Evolutionary conservation across 768 basidiomycete genomes (phyloP).

Genomic region (Lentinula sp.): DNA sequence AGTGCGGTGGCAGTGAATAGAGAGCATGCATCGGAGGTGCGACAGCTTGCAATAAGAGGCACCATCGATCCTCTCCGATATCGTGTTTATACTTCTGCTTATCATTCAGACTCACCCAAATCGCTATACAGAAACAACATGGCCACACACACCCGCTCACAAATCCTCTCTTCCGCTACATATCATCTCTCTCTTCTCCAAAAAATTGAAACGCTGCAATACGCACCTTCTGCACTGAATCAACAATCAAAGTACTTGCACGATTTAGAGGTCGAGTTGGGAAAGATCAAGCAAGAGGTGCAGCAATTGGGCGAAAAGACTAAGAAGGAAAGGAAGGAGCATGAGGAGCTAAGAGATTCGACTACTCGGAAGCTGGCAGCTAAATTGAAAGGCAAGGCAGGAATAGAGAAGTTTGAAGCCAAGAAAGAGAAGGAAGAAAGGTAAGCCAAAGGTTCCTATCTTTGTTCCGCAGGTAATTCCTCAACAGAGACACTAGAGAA

Average conservation of each 20-base stretch:
- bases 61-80: background rate
- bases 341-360: conserved; percentile 34
- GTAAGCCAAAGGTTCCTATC: conserved; percentile 17
- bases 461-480: background rate
- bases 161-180: conserved; percentile 28
- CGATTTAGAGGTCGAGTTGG: conserved; percentile 25
- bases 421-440: conserved; percentile 39
- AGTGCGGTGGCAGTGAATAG: background rate
- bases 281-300: conserved; percentile 18
- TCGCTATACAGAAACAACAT: background rate
- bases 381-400: conserved; percentile 31
- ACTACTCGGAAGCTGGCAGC: conserved; percentile 31
- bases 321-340: conserved; percentile 38
- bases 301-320: conserved; percentile 27
- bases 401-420: conserved; percentile 30
- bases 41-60: background rate
- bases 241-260: conserved; percentile 29
- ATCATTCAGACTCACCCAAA: background rate
- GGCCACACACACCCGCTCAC: background rate
- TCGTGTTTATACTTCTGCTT: background rate
- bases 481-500: conserved; percentile 24
- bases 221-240: conserved; percentile 29
- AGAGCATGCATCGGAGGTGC: too few species aligned
- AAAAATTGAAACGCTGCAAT: conserved; percentile 30
- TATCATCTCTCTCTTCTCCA: conserved; percentile 31